Conservation (phyloP, 2,329 filamentous ascomycete genomes). For the Westerdykella ornata region DNA sequence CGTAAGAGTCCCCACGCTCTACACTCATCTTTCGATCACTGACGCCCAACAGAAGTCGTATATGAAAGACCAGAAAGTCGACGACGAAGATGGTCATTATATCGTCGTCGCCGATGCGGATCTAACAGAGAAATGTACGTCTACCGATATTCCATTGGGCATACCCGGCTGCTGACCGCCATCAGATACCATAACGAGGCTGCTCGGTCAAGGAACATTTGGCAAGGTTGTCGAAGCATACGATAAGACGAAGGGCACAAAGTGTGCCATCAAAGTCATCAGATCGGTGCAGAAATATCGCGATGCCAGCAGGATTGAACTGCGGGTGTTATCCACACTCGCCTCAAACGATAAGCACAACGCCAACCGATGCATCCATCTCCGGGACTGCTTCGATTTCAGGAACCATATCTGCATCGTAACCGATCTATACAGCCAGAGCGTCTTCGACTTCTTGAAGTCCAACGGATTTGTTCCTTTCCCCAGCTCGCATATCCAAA, state of each 20-base stretch:
- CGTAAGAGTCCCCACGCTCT: slow-evolving; percentile 40
- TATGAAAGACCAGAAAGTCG: slow-evolving; percentile 62
- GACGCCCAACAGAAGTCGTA: slow-evolving; percentile 39
- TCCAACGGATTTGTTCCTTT: slow-evolving; percentile 93
- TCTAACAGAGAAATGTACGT: slow-evolving; percentile 83
- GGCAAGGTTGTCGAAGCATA: slow-evolving; percentile 94
- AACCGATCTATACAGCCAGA: slow-evolving; percentile 75
- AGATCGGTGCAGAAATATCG: slow-evolving; percentile 97
- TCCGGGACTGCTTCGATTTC: slow-evolving; percentile 95
- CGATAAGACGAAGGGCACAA: slow-evolving; percentile 66
- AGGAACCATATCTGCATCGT: slow-evolving; percentile 91
- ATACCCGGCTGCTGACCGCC: slow-evolving; percentile 11
- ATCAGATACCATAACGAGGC: slow-evolving; percentile 75
- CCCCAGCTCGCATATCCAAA: slow-evolving; percentile 96
- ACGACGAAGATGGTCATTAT: slow-evolving; percentile 96
- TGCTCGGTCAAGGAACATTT: slow-evolving; percentile 94
- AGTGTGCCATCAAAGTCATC: slow-evolving; percentile 97
- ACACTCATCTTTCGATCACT: slow-evolving; percentile 11
- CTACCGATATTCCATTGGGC: not conserved
- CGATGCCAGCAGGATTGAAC: slow-evolving; percentile 89
- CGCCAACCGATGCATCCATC: slow-evolving; percentile 91
- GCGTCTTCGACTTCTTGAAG: slow-evolving; percentile 97
- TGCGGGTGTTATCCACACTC: slow-evolving; percentile 85
- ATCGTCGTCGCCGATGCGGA: slow-evolving; percentile 82
- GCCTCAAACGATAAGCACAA: slow-evolving; percentile 88